Percentiles rank a stretch among this genome's conserved stretches.
Conservation (phyloP, 257 asterid species). For the Lycium ferocissimum region DNA sequence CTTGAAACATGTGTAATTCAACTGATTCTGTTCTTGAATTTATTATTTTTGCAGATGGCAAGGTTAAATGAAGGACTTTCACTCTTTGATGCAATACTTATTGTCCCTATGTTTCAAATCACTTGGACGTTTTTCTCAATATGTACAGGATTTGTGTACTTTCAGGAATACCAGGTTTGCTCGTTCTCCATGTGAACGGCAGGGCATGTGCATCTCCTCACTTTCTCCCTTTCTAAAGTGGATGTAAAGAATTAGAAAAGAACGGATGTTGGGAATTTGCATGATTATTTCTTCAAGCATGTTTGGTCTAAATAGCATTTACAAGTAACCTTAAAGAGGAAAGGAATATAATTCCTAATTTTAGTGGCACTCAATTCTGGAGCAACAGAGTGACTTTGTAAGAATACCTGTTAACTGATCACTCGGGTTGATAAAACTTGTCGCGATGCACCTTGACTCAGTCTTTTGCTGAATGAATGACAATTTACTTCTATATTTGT, state of each 20-base stretch:
- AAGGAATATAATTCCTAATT: background rate
- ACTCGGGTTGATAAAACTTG: background rate
- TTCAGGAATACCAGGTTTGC: slow-evolving; percentile 94
- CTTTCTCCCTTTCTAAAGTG: background rate
- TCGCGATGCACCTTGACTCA: slow-evolving; percentile 7
- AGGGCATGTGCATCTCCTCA: slow-evolving; percentile 14
- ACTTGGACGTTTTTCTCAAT: slow-evolving; percentile 97
- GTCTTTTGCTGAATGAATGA: background rate
- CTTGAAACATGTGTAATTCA: slow-evolving; percentile 21
- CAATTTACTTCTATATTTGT: background rate
- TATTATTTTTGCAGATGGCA: slow-evolving; percentile 72
- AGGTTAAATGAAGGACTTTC: slow-evolving; percentile 92
- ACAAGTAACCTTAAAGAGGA: slow-evolving; percentile 11
- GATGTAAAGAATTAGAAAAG: background rate
- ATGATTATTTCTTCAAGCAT: slow-evolving; percentile 14
- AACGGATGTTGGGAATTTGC: background rate
- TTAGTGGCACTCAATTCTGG: background rate
- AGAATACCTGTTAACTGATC: background rate
- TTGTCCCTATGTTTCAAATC: slow-evolving; percentile 98
- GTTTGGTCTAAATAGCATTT: background rate
- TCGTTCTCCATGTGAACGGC: slow-evolving; percentile 22
- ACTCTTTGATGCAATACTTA: slow-evolving; percentile 91
- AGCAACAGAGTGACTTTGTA: background rate
- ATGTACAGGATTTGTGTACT: slow-evolving; percentile 97
- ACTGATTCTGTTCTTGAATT: slow-evolving; percentile 27